Percentiles rank a stretch among this genome's conserved stretches.
phyloP scores from a whole-genome alignment of 306 rosid genomes.

The apple (Malus domestica) region DNA sequence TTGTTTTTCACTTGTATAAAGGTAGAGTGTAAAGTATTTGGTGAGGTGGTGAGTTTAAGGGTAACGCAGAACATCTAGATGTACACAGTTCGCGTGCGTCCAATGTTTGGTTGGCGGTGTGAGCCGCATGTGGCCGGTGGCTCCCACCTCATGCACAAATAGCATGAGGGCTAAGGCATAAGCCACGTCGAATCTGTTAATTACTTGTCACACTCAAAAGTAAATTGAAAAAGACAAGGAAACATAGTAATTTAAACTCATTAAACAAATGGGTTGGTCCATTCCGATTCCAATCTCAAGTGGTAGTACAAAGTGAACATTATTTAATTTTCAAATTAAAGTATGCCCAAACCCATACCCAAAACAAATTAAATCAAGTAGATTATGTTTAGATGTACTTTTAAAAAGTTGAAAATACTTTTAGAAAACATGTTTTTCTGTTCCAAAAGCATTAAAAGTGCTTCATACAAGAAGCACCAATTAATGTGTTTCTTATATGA shows the following conservation, averaged over 20 bases:
- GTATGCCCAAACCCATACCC: not conserved
- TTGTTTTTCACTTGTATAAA: no score
- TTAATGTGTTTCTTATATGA: no score
- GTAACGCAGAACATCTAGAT: not conserved
- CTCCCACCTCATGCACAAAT: not conserved
- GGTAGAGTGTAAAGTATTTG: not conserved
- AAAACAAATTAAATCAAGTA: no score
- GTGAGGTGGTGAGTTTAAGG: not conserved
- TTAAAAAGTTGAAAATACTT: no score
- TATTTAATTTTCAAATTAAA: conserved; percentile 4
- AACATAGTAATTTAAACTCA: not conserved
- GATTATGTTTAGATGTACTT: no score
- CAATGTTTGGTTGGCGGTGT: not conserved
- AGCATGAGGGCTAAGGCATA: not conserved
- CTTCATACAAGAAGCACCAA: no score
- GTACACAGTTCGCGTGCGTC: not conserved
- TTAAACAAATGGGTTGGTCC: not conserved
- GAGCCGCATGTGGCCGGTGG: not conserved
- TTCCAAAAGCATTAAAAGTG: no score
- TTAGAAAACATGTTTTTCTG: no score
- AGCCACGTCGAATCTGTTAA: not conserved
- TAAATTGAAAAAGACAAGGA: not conserved
- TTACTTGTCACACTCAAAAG: not conserved
- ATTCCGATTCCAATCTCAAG: not conserved
- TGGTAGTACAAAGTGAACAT: not conserved